phyloP scores from a whole-genome alignment of 768 basidiomycete genomes.

The Mrakia hoshinonis region DNA sequence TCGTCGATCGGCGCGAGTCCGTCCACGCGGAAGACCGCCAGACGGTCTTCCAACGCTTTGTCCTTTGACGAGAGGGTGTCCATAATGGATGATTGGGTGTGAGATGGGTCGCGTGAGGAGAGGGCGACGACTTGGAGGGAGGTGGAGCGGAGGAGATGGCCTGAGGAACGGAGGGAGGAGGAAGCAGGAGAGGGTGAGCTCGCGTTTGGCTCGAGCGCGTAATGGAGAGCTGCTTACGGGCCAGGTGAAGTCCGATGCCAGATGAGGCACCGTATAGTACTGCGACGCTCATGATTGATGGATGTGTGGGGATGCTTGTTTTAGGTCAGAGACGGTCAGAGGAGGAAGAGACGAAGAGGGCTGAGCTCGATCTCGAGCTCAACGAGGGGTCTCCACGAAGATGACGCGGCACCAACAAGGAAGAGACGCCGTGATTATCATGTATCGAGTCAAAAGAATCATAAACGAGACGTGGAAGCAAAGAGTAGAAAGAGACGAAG shows the following conservation, averaged over 20 bases:
- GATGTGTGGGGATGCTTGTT: not conserved
- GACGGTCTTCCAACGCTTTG: conserved; percentile 29
- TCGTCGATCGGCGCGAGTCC: conserved; percentile 24
- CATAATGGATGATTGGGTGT: conserved; percentile 34
- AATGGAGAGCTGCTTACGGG: not conserved
- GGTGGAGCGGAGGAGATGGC: conserved; percentile 37
- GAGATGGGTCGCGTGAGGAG: conserved; percentile 34
- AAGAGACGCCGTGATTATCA: too few species aligned
- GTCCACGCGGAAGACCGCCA: conserved; percentile 39
- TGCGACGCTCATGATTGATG: conserved; percentile 18
- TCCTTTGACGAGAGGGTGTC: conserved; percentile 10
- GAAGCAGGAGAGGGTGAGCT: not conserved
- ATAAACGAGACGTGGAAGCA: too few species aligned
- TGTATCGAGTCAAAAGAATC: too few species aligned
- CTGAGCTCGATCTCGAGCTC: not conserved
- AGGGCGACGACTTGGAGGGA: conserved; percentile 41
- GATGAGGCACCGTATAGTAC: conserved; percentile 18
- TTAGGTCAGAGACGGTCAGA: not conserved
- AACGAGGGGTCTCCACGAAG: not conserved
- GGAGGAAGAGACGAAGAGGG: not conserved
- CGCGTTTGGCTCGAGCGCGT: not conserved
- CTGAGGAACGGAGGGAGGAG: not conserved
- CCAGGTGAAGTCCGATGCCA: conserved; percentile 19
- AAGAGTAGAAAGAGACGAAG: too few species aligned
- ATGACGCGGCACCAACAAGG: not conserved